Base-by-base conservation (phyloP, 176 grass and related monocot species). In the Triticum monococcum region DNA sequence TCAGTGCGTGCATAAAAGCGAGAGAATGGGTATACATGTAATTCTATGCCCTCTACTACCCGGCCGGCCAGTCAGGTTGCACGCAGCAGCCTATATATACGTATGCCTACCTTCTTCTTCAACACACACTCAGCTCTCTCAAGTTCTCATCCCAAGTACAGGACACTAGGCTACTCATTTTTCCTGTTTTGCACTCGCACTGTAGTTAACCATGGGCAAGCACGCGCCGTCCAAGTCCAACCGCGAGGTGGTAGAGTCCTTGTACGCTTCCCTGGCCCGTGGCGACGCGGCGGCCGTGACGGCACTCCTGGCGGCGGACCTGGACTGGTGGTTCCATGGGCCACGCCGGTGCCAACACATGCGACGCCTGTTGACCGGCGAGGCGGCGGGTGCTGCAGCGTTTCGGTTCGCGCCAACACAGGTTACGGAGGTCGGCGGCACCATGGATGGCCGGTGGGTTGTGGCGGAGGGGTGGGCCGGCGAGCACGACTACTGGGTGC, bases 321-420 rank as follows among this genome's bases (percentile, higher is more conserved):
- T 89, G 54, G 86, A 89, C 37, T 89, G 87, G 83, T 89, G 83
- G 87, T 92, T 92, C 90, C 87, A 92, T 64, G 83, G 87, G 8
- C 90, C 90, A 0, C 38, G 90, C 14, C 65, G 84, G 64, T 91
- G 86, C 63, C 75, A 91, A 60, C 68, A 91, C 62, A 91, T 91
- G 90, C 20, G 33, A 10, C 68, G 78, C 10, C 41, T 68, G 10
- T 52, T 91, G 56, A 88, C 90, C 0, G 87, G 87, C 2, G 83
- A 92, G 46, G 86, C 9, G 5, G 16, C 0, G 59, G 62, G 13
- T 2, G 36, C 22, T 1, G 20, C 10, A 0, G 56, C 73, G 3
- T 91, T 32, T 5, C 64, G 13, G 11, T 67, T 67, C 13, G 2
- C 17, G 4, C 69, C 20, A 9, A 8, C 4, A 2, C 14, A 16